These are phyloP conservation scores for Cyclospora cayetanensis DNA, from an alignment of 169 alveolate species.

Conservation along the genomic window DNA sequence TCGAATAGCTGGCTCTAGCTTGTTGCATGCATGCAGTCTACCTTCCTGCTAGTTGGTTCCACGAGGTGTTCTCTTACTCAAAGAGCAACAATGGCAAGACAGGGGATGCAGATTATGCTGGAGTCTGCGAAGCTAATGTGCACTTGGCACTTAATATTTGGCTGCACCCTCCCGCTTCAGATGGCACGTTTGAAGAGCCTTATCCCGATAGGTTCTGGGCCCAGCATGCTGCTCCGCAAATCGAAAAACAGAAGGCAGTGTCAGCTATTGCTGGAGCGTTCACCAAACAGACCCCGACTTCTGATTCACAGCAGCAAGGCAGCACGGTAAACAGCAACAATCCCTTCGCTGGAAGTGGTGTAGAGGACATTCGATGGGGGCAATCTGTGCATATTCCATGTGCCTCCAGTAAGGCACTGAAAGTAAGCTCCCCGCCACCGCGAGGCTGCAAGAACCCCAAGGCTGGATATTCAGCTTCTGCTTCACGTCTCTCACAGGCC, in stretches of 20 bases:
- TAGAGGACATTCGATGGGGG: no score
- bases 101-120: no score
- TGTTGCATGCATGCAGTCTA: conserved; percentile 60
- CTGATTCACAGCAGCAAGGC: no score
- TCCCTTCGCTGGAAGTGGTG: no score
- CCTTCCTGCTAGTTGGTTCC: conserved; percentile 74
- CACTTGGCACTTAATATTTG: conserved; percentile 61
- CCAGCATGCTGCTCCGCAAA: conserved; percentile 13
- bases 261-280: background rate
- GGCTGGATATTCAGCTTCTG: no score
- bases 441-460: no score
- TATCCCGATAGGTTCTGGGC: conserved; percentile 26
- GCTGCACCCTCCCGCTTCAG: conserved; percentile 49
- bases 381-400: no score
- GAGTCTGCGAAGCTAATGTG: no score
- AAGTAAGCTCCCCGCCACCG: no score
- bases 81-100: background rate
- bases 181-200: conserved; percentile 19
- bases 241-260: background rate
- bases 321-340: no score
- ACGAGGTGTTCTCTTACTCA: conserved; percentile 68
- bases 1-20: background rate
- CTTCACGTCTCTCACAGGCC: background rate
- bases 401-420: no score
- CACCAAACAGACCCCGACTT: no score